Evolutionary conservation across 106 monocot genomes (phyloP), one percentile per base, ranked within the genome.

Genomic region (Iris macrosiphon): DNA sequence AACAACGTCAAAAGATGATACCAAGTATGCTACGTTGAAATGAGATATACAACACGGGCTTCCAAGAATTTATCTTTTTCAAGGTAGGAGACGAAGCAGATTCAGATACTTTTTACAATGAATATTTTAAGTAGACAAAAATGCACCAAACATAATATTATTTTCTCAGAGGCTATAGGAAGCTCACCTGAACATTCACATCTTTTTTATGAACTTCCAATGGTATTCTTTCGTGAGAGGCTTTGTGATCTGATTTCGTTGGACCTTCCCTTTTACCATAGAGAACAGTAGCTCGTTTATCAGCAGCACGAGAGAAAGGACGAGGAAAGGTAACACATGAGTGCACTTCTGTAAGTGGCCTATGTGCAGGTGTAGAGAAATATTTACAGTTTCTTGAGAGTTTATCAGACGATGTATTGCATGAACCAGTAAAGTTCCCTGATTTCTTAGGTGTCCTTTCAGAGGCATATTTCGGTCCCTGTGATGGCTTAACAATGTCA

Each of bases 261-360:
- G 51, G 21, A 64, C 11, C 38, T 23, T 65, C 72, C 47, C 33
- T 76, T 21, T 7, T 66, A 10, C 45, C 22, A 62, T 48, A 51
- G 53, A 52, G n/a, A 45, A 22, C 45, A 45, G 42, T 33, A 59
- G 68, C 54, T 54, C 47, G 45, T 49, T 51, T 85, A 49, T 62
- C 72, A 24, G 69, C 63, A 29, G 65, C 45, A 70, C 72, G 60
- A 62, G 79, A 65, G 59, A 76, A 75, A 7, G 76, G 76, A 3
- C 51, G 55, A 1, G 79, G 69, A 57, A 56, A 61, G 0, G 76
- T 72, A 60, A 75, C 26, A 57, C 42, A 75, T 14, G 66, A 33
- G 19, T 17, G 67, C 8, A 56, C 48, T 57, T 68, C 64, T 53
- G 32, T 61, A 21, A 40, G 55, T 30, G 61, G n/a, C 56, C 30